Conservation (phyloP, 2,329 filamentous ascomycete species). For the Grosmannia huntii region DNA sequence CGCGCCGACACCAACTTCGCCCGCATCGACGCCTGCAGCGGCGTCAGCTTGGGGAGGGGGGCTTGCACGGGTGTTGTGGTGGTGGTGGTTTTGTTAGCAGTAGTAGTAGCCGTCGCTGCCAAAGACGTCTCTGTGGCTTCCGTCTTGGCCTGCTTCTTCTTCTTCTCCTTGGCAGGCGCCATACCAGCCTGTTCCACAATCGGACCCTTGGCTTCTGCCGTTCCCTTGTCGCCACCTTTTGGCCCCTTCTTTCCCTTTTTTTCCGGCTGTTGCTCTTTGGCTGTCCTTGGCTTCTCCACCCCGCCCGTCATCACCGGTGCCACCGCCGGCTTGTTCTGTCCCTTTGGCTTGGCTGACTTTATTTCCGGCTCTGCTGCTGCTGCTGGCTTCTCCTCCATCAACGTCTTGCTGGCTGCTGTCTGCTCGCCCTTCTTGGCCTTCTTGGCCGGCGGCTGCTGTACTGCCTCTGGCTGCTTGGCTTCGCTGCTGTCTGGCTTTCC, state of each 20-base stretch:
- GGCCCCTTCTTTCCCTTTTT: constrained; percentile 17
- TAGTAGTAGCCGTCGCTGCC: background rate
- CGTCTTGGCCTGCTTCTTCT: background rate
- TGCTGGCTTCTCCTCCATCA: background rate
- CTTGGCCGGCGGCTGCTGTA: background rate
- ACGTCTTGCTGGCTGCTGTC: constrained; percentile 5
- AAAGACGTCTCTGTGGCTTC: background rate
- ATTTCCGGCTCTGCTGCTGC: constrained; percentile 5
- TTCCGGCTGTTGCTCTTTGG: constrained; percentile 12
- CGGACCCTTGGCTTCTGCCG: constrained; percentile 1
- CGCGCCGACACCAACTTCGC: constrained; percentile 89
- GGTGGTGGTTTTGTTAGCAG: too few species aligned
- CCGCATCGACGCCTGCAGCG: constrained; percentile 86
- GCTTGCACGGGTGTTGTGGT: too few species aligned
- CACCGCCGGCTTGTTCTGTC: background rate
- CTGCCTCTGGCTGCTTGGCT: background rate
- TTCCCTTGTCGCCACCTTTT: constrained; percentile 14
- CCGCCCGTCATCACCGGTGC: too few species aligned
- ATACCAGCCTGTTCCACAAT: background rate
- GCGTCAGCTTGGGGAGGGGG: constrained; percentile 68
- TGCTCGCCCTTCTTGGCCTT: constrained; percentile 14
- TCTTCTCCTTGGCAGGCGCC: background rate
- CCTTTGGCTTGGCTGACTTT: constrained; percentile 2
- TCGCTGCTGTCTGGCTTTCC: constrained; percentile 10
- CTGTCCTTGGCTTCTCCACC: constrained; percentile 2